phyloP scores from a whole-genome alignment of 768 basidiomycete genomes.

The Punctularia strigosozonata region DNA sequence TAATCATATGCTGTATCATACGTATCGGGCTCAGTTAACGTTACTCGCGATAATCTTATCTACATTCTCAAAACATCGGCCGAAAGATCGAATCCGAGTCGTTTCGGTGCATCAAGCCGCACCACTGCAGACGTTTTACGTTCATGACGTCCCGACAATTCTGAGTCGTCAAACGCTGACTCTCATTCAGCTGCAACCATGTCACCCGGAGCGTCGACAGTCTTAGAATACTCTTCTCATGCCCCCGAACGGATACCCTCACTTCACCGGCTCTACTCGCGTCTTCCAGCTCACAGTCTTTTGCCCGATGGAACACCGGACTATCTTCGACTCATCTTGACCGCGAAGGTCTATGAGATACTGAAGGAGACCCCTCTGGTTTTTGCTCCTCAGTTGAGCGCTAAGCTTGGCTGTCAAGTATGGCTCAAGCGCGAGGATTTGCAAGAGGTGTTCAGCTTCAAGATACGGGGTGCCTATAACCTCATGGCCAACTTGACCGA shows the following conservation, averaged over 20 bases:
- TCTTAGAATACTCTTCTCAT: conserved; percentile 55
- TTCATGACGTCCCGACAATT: no score
- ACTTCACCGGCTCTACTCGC: conserved; percentile 40
- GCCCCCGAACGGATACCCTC: conserved; percentile 62
- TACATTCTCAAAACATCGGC: no score
- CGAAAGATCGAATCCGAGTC: no score
- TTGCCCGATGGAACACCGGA: conserved; percentile 64
- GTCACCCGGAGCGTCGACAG: conserved; percentile 26
- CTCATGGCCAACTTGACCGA: conserved; percentile 86
- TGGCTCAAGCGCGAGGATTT: conserved; percentile 97
- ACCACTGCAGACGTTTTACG: no score
- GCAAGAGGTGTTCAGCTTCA: conserved; percentile 98
- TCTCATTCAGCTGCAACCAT: conserved; percentile 5
- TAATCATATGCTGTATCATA: no score
- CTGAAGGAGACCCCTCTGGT: conserved; percentile 86
- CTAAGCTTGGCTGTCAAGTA: conserved; percentile 84
- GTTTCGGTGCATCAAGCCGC: no score
- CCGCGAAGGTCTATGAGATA: conserved; percentile 85
- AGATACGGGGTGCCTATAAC: conserved; percentile 97
- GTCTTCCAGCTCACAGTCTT: conserved; percentile 53
- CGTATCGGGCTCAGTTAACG: no score
- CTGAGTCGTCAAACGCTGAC: no score
- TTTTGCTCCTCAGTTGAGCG: conserved; percentile 74
- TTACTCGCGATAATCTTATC: no score
- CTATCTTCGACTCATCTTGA: conserved; percentile 80